Percentiles rank a stretch among this genome's conserved stretches.
Evolutionary conservation across 441 rosid species (phyloP).

Genomic region (Bocquillonia castaneifolia): DNA sequence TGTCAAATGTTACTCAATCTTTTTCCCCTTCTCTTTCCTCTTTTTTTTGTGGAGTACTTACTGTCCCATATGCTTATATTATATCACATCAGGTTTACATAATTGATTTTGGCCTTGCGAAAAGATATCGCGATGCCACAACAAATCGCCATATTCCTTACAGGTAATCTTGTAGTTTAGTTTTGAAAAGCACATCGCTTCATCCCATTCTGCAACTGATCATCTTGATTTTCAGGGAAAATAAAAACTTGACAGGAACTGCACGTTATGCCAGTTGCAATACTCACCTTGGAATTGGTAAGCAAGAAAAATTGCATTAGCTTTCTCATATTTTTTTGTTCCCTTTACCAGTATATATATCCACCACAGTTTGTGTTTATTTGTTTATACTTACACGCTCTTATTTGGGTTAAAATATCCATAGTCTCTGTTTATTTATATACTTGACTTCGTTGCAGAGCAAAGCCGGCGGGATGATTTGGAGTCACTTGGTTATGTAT

Average conservation of each 20-base stretch:
- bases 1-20: neutral
- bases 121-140: constrained; percentile 51
- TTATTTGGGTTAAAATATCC: neutral
- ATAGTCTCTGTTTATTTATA: constrained; percentile 5
- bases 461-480: constrained; percentile 66
- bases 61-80: constrained; percentile 14
- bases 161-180: constrained; percentile 30
- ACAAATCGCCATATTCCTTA: constrained; percentile 59
- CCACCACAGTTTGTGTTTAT: no score
- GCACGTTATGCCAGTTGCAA: constrained; percentile 67
- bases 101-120: constrained; percentile 64
- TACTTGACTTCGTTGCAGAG: constrained; percentile 27
- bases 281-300: constrained; percentile 69
- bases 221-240: constrained; percentile 40
- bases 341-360: neutral
- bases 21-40: neutral
- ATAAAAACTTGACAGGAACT: constrained; percentile 60
- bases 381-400: neutral
- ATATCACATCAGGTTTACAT: constrained; percentile 44
- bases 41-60: neutral
- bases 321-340: neutral
- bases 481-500: constrained; percentile 60
- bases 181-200: neutral
- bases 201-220: neutral
- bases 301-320: constrained; percentile 8